phyloP scores from a whole-genome alignment of 2,329 filamentous ascomycete species.

The Endothia cerciana region DNA sequence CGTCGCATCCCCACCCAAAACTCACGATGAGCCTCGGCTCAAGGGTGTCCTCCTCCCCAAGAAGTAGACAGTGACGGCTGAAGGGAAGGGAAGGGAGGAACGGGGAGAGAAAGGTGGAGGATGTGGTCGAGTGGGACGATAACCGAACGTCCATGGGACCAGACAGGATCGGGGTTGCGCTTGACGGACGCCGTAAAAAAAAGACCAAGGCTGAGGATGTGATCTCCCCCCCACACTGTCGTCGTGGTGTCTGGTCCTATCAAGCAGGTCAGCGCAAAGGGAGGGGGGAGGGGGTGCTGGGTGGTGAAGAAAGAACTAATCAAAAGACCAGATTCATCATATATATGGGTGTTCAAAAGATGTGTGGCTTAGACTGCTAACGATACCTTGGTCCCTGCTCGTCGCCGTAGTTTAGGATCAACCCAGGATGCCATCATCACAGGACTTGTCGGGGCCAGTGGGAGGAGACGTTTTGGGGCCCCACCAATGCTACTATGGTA shows the following conservation, averaged over 20 bases:
- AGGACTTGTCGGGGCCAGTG: background rate
- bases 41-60: conserved; percentile 11
- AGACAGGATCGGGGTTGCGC: conserved; percentile 12
- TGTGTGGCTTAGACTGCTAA: background rate
- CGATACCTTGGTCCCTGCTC: conserved; percentile 1
- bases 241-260: conserved; percentile 1
- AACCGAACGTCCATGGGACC: conserved; percentile 20
- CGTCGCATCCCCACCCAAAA: conserved; percentile 9
- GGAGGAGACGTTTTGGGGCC: background rate
- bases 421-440: conserved; percentile 17
- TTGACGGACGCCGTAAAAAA: conserved; percentile 13
- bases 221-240: background rate
- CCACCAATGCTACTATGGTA: background rate
- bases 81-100: conserved; percentile 17
- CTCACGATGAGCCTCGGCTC: background rate
- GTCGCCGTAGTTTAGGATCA: background rate
- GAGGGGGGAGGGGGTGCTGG: background rate
- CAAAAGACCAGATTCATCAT: background rate
- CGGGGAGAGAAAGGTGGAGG: conserved; percentile 3
- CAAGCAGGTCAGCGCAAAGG: background rate
- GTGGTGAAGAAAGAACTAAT: background rate
- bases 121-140: conserved; percentile 8
- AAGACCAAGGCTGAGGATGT: conserved; percentile 2
- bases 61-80: background rate
- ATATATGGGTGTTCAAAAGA: background rate